phyloP scores from a whole-genome alignment of 306 rosid genomes.

The Rosa lucieae region DNA sequence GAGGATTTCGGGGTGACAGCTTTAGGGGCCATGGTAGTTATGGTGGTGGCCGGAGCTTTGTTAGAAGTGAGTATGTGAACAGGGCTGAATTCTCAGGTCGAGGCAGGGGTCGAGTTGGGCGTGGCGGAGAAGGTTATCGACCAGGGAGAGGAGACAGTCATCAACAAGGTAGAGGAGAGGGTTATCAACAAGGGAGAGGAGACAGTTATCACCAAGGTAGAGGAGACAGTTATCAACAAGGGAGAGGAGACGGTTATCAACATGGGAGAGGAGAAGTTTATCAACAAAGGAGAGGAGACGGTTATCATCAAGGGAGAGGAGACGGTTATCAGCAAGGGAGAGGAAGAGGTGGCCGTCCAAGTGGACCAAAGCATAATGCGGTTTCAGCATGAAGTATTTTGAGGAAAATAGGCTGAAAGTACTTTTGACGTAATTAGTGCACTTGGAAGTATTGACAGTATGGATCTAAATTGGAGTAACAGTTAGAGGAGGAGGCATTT shows the following conservation, averaged over 20 bases:
- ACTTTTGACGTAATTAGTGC: not conserved
- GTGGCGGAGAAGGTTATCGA: constrained; percentile 43
- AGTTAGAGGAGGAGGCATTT: constrained; percentile 23
- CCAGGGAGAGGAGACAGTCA: constrained; percentile 22
- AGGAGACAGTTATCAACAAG: not conserved
- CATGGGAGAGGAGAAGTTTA: constrained; percentile 27
- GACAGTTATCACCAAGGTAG: constrained; percentile 49
- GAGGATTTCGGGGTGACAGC: constrained; percentile 52
- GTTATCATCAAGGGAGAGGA: constrained; percentile 11
- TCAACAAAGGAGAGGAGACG: constrained; percentile 13
- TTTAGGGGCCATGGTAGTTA: constrained; percentile 59
- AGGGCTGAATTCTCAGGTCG: constrained; percentile 51
- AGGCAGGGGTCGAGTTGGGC: constrained; percentile 42
- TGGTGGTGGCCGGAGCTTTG: constrained; percentile 45
- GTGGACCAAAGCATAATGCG: constrained; percentile 37
- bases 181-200: constrained; percentile 20
- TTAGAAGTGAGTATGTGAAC: constrained; percentile 50
- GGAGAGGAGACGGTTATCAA: constrained; percentile 3
- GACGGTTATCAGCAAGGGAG: constrained; percentile 7
- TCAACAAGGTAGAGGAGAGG: constrained; percentile 4
- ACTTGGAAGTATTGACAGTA: constrained; percentile 3
- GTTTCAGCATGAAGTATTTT: constrained; percentile 26
- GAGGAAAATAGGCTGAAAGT: not conserved
- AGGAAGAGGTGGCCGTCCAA: constrained; percentile 54
- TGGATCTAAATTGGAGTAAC: constrained; percentile 16